Percentiles rank a stretch among this genome's conserved stretches.
These are phyloP conservation scores for Tinospora cordifolia DNA, from an alignment of 164 flowering plant genomes.

Conservation along the genomic window DNA sequence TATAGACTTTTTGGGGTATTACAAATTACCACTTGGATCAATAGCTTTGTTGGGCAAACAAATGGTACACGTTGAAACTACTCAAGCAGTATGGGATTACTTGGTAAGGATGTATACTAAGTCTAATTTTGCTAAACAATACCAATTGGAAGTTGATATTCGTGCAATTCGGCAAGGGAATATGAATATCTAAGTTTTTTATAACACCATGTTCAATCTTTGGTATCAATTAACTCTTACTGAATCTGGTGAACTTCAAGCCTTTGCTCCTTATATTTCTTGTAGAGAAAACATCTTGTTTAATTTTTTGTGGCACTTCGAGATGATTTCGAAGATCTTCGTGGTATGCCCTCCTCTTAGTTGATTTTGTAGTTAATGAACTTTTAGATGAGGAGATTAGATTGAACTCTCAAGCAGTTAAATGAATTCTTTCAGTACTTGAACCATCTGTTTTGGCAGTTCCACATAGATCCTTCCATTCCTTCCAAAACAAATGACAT, in stretches of 20 bases:
- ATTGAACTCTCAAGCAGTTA: not conserved
- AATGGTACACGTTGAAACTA: not conserved
- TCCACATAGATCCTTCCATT: not conserved
- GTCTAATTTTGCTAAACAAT: slow-evolving; percentile 1
- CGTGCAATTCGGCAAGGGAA: not conserved
- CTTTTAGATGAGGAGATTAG: slow-evolving; percentile 3
- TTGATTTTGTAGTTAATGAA: slow-evolving; percentile 10
- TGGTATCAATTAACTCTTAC: slow-evolving; percentile 6
- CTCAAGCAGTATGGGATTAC: slow-evolving; percentile 7
- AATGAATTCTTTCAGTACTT: not conserved
- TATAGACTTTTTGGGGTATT: too few relatives aligned
- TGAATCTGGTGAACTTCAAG: not conserved
- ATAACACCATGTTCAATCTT: slow-evolving; percentile 1
- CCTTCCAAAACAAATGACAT: too few relatives aligned
- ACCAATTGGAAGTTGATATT: slow-evolving; percentile 5
- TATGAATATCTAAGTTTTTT: slow-evolving; percentile 1
- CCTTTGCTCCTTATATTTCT: not conserved
- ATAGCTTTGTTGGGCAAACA: too few relatives aligned
- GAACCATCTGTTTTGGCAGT: too few relatives aligned
- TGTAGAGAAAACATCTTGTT: not conserved
- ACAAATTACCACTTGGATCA: too few relatives aligned
- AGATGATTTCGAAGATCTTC: not conserved
- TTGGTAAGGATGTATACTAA: not conserved
- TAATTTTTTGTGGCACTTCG: slow-evolving; percentile 4
- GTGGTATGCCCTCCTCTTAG: not conserved